These are phyloP conservation scores for Lyophyllum shimeji DNA, from an alignment of 768 basidiomycete genomes.

Conservation along the genomic window DNA sequence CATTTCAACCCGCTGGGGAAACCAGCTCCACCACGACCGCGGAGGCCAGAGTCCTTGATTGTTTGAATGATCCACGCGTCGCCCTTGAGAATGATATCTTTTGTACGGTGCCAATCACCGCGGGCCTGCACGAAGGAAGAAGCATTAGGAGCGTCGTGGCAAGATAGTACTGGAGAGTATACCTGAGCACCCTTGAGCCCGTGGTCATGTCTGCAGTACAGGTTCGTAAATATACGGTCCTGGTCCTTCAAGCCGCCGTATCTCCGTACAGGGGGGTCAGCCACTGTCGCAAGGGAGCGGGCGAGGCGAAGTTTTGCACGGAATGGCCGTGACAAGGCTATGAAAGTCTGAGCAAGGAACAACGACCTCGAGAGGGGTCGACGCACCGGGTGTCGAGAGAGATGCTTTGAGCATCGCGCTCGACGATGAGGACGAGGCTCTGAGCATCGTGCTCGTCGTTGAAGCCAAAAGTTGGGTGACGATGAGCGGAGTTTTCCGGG, in stretches of 20 bases:
- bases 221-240: conserved; percentile 92
- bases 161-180: conserved; percentile 20
- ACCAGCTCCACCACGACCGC: conserved; percentile 95
- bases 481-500: conserved; percentile 23
- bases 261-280: conserved; percentile 82
- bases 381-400: conserved; percentile 27
- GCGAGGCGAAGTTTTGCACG: conserved; percentile 35
- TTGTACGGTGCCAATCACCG: conserved; percentile 98
- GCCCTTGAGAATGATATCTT: conserved; percentile 93
- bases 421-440: conserved; percentile 35
- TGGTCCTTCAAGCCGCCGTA: conserved; percentile 96
- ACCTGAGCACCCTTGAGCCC: conserved; percentile 92
- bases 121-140: conserved; percentile 57
- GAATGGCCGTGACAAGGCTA: conserved; percentile 28
- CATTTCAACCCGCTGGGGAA: conserved; percentile 97
- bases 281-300: conserved; percentile 68
- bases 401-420: conserved; percentile 32
- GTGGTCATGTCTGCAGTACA: conserved; percentile 85
- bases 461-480: conserved; percentile 5
- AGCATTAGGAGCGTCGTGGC: background rate
- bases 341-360: conserved; percentile 3
- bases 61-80: conserved; percentile 97
- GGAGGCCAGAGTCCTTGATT: conserved; percentile 93
- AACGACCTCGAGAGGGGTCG: background rate
- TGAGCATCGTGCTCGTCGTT: conserved; percentile 36